Percentiles rank a stretch among this genome's conserved stretches.
Evolutionary conservation across 2,329 filamentous ascomycete species (phyloP).

Genomic region (Trichoderma simmonsii): DNA sequence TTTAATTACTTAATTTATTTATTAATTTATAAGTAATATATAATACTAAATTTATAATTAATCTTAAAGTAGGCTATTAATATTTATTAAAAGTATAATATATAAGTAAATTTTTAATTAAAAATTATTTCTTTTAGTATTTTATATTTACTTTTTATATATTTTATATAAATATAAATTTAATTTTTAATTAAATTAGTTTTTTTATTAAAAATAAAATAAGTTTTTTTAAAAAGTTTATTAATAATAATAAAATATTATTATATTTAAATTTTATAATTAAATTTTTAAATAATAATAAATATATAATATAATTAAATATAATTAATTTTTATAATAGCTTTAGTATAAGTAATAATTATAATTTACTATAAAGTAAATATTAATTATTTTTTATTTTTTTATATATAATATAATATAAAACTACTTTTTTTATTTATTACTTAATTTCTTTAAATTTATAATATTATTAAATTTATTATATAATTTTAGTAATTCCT

Average conservation of each 20-base stretch:
- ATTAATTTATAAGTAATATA: background rate
- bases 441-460: background rate
- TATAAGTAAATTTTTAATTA: too few relatives aligned
- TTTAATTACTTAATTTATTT: background rate
- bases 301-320: background rate
- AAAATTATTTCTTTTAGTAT: too few relatives aligned
- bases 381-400: background rate
- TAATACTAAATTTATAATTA: background rate
- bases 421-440: background rate
- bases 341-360: background rate
- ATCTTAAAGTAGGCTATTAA: background rate
- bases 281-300: too few relatives aligned
- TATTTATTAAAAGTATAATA: too few relatives aligned
- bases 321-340: background rate
- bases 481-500: background rate
- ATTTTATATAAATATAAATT: background rate
- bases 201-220: background rate
- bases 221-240: too few relatives aligned
- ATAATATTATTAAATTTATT: background rate
- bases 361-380: background rate
- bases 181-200: background rate
- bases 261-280: too few relatives aligned
- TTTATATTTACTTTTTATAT: too few relatives aligned
- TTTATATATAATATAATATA: background rate
- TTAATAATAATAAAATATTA: too few relatives aligned